These are phyloP conservation scores for Udeniomyces megalosporus DNA, from an alignment of 768 basidiomycete species.

Conservation along the genomic window DNA sequence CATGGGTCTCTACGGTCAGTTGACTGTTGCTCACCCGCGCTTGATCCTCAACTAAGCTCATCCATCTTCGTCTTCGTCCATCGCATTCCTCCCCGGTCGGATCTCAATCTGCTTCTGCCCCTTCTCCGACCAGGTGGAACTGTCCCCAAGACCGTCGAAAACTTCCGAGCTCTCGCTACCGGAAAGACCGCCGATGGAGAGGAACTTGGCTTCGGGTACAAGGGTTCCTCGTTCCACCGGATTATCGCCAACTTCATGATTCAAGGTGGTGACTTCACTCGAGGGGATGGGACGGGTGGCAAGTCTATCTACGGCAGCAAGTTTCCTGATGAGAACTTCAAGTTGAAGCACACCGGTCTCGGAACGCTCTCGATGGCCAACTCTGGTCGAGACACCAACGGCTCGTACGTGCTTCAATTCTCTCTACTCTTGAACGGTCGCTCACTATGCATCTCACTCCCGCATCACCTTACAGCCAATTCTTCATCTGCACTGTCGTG, in stretches of 20 bases:
- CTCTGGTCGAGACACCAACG: slow-evolving; percentile 67
- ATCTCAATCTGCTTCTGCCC: background rate
- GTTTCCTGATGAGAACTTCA: slow-evolving; percentile 97
- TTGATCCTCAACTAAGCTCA: too few species aligned
- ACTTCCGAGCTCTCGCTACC: slow-evolving; percentile 85
- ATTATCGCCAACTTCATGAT: slow-evolving; percentile 31
- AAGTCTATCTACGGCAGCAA: slow-evolving; percentile 33
- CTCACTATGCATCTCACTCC: background rate
- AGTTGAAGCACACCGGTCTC: slow-evolving; percentile 80
- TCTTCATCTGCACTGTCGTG: slow-evolving; percentile 83
- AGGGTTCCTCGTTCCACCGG: slow-evolving; percentile 92
- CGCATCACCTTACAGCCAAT: slow-evolving; percentile 36
- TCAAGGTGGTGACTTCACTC: slow-evolving; percentile 69
- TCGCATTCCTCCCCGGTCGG: too few species aligned
- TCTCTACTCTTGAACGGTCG: slow-evolving; percentile 50
- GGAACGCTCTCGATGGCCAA: slow-evolving; percentile 87
- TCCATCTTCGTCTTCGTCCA: too few species aligned
- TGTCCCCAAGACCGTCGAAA: slow-evolving; percentile 90
- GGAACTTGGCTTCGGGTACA: slow-evolving; percentile 73
- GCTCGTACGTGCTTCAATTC: slow-evolving; percentile 55
- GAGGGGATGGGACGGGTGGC: slow-evolving; percentile 31
- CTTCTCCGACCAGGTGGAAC: slow-evolving; percentile 38
- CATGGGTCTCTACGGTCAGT: slow-evolving; percentile 81
- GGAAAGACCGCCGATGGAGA: slow-evolving; percentile 64
- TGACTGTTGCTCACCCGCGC: slow-evolving; percentile 21